Base-by-base conservation (phyloP, 2,329 filamentous ascomycete genomes). In the Corynespora cassiicola region DNA sequence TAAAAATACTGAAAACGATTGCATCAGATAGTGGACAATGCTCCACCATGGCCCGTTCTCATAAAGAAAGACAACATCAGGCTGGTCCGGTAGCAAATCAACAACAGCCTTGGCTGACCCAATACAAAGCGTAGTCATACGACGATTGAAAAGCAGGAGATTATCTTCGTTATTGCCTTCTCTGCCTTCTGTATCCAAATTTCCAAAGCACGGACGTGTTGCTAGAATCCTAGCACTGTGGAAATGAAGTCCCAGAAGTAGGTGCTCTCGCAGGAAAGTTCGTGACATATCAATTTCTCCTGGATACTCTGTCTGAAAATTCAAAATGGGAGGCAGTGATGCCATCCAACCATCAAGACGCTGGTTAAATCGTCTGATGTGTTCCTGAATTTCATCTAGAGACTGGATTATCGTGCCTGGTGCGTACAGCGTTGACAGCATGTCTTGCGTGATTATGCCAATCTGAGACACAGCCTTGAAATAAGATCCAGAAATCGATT, bases 1-100 rank as follows among this genome's bases (percentile, higher is more conserved):
- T 41, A 66, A 52, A 14, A 68, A 44, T 8, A 68, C 44, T n/a
- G 56, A 52, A 2, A 51, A 50, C 5, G 65, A 58, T 41, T 68
- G 65, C 44, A 67, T 58, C 6, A 69, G 34, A 28, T 59, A 54
- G 19, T 41, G 36, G 17, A 68, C 42, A 7, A 63, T 34, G 30
- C 54, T 58, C 62, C 62, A 68, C 66, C 65, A 69, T 11, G 66
- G n/a, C n/a, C n/a, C n/a, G n/a, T n/a, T n/a, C n/a, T n/a, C n/a
- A n/a, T n/a, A n/a, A n/a, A n/a, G n/a, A n/a, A n/a, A n/a, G n/a
- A n/a, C n/a, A n/a, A n/a, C n/a, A n/a, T n/a, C n/a, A n/a, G n/a
- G n/a, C n/a, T n/a, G n/a, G n/a, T n/a, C n/a, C n/a, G n/a, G n/a
- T n/a, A n/a, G n/a, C n/a, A n/a, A n/a, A n/a, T n/a, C n/a, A n/a